Evolutionary conservation across 1,139 yeast genomes (phyloP), one percentile per base, ranked within the genome.

Genomic region (Scheffersomyces quercinus): DNA sequence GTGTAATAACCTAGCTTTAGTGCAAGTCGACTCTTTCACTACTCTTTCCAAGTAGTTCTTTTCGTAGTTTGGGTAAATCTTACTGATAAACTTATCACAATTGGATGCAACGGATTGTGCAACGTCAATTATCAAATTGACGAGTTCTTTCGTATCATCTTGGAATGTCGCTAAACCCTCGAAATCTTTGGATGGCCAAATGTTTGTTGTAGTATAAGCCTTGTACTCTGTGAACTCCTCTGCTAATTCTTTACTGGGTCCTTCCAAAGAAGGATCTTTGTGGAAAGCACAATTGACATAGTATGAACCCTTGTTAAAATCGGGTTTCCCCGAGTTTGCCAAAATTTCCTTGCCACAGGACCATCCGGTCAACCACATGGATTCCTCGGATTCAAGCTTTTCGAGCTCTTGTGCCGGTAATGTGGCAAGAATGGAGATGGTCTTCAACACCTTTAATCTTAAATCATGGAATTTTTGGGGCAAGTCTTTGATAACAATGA

Each of bases 221-320:
- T 65, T 67, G 53, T 64, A 62, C 20, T 69, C 58, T 5, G 64
- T 65, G 45, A 65, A 73, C 30, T 61, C 57, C 3, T 54, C 55
- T 37, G 61, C 57, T 24, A 70, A 58, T 13, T 60, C 64, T 7
- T 47, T 43, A 0, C 68, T 64, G 0, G 82, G 82, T 1, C 81
- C 82, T 42, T 79, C 82, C 14, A 73, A 58, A 0, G 37, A 38
- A 6, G 67, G 59, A 47, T 77, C 74, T 28, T 66, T 65, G 52
- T 74, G 79, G 52, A 81, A 81, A 1, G 82, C 77, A 62, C 86
- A 81, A 53, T 82, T 82, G 42, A 79, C 73, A 53, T 82, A 82
- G 54, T 64, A 82, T 1, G 85, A 80, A 3, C 87, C 88, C 52
- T 82, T 82, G 43, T 72, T 65, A 38, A 54, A 61, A 54, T 82